Evolutionary conservation across 148 eudicot genomes (phyloP).

Genomic region (Chenopodium album): DNA sequence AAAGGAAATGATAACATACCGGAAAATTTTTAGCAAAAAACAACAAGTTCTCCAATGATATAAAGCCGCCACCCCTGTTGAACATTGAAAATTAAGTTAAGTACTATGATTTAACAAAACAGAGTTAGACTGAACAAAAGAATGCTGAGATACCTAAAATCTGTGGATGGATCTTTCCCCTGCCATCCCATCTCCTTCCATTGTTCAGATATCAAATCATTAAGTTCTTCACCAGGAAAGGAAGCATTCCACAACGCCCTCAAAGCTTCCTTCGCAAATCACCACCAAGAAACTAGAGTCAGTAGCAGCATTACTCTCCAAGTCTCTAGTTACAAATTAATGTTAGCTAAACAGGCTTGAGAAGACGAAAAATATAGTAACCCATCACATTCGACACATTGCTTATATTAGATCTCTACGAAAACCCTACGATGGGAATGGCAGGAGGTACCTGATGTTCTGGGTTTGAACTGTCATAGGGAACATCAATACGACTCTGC

Average conservation of each 20-base stretch:
- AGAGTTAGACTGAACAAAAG: slow-evolving; percentile 3
- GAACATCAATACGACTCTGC: slow-evolving; percentile 80
- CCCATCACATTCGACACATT: background rate
- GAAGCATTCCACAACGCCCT: slow-evolving; percentile 86
- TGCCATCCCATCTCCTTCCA: slow-evolving; percentile 99
- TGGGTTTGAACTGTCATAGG: slow-evolving; percentile 73
- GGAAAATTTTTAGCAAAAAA: slow-evolving; percentile 81
- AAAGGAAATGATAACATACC: slow-evolving; percentile 40
- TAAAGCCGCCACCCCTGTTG: slow-evolving; percentile 94
- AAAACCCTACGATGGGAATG: background rate
- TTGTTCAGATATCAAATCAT: slow-evolving; percentile 80
- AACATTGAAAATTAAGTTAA: slow-evolving; percentile 13
- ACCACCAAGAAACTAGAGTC: slow-evolving; percentile 5
- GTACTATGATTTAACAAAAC: slow-evolving; percentile 13
- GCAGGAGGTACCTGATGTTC: slow-evolving; percentile 70
- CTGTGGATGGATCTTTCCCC: slow-evolving; percentile 99
- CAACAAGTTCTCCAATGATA: slow-evolving; percentile 87
- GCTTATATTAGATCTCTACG: background rate
- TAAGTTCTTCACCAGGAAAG: slow-evolving; percentile 78
- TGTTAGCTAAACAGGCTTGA: background rate
- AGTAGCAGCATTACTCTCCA: background rate
- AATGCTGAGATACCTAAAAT: slow-evolving; percentile 59
- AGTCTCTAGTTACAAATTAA: background rate
- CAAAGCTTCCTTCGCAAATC: slow-evolving; percentile 62
- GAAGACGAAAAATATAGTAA: background rate